Evolutionary conservation across 2,329 filamentous ascomycete genomes (phyloP).

Genomic region (Cephalotrichum gorgonifer): DNA sequence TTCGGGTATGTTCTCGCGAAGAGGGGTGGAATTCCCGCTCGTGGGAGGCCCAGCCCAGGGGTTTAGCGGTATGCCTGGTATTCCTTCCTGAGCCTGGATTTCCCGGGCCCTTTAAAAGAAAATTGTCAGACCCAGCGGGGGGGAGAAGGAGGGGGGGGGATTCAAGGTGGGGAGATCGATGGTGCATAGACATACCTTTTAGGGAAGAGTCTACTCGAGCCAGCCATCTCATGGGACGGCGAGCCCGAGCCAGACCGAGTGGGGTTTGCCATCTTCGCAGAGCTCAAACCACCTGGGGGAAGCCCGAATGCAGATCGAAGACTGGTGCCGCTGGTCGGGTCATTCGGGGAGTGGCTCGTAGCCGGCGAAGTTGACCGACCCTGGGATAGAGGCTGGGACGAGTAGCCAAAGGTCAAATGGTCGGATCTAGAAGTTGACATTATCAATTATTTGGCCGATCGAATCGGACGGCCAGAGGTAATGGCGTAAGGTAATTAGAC

Average conservation of each 20-base stretch:
- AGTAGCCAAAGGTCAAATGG: constrained; percentile 76
- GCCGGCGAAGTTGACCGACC: constrained; percentile 71
- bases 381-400: constrained; percentile 57
- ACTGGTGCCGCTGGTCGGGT: constrained; percentile 51
- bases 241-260: constrained; percentile 82
- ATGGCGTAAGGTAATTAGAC: background rate
- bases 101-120: constrained; percentile 67
- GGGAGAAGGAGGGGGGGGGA: background rate
- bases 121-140: background rate
- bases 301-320: constrained; percentile 66
- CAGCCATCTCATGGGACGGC: constrained; percentile 81
- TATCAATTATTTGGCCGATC: constrained; percentile 65
- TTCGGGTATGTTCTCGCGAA: constrained; percentile 95
- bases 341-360: constrained; percentile 69
- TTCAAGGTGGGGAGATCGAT: constrained; percentile 1
- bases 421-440: constrained; percentile 85
- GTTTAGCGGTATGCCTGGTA: constrained; percentile 55
- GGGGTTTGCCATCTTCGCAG: constrained; percentile 47
- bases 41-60: constrained; percentile 94
- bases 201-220: constrained; percentile 68
- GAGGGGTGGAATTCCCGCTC: constrained; percentile 89
- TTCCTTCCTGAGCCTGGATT: constrained; percentile 92
- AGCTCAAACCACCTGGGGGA: constrained; percentile 49
- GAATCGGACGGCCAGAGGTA: constrained; percentile 21
- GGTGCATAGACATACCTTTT: constrained; percentile 61